Conservation (phyloP, 73 alveolate genomes). For the Uronychia setigera region DNA sequence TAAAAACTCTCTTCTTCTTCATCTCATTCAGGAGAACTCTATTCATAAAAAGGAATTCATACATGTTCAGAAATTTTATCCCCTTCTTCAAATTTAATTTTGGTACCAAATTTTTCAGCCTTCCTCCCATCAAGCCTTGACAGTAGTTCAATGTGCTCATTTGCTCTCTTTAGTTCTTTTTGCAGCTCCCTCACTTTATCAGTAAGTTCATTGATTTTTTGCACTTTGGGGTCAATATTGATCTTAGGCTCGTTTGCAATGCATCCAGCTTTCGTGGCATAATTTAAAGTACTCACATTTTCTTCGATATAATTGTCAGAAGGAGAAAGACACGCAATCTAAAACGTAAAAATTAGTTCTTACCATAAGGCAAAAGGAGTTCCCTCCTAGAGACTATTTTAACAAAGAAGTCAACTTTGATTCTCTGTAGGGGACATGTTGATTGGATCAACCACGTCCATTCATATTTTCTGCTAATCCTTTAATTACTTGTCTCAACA, state of each 20-base stretch:
- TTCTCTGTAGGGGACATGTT: conserved; percentile 59
- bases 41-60: not conserved
- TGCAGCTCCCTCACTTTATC: conserved; percentile 13
- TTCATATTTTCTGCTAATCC: conserved; percentile 66
- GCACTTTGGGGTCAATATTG: conserved; percentile 83
- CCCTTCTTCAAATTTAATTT: not conserved
- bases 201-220: conserved; percentile 54
- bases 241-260: conserved; percentile 84
- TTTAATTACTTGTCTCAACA: conserved; percentile 91
- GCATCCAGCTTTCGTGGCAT: conserved; percentile 94
- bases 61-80: not conserved
- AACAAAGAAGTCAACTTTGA: conserved; percentile 49
- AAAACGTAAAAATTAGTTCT: not conserved
- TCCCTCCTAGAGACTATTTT: conserved; percentile 61
- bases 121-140: not conserved
- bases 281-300: conserved; percentile 86
- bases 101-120: not conserved
- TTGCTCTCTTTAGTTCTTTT: not conserved
- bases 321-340: conserved; percentile 95
- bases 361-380: conserved; percentile 86
- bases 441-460: conserved; percentile 41
- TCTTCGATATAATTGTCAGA: conserved; percentile 86
- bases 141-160: conserved; percentile 5
- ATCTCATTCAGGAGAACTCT: not conserved
- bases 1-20: too few relatives aligned